These are phyloP conservation scores for Leccinum boreale DNA, from an alignment of 768 basidiomycete species.

Conservation along the genomic window DNA sequence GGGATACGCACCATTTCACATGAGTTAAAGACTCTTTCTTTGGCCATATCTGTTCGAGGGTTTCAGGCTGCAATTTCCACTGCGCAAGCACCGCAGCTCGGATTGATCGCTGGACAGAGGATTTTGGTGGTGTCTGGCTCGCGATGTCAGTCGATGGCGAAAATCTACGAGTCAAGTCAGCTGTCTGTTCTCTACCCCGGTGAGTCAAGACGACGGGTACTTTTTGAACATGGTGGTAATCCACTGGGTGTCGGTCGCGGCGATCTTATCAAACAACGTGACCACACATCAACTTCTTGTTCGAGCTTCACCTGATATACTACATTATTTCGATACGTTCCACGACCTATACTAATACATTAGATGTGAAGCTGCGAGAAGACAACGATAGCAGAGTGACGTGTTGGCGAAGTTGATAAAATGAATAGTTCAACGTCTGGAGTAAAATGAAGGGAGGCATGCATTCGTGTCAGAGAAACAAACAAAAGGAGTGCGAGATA, in stretches of 20 bases:
- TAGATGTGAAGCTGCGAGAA: constrained; percentile 32
- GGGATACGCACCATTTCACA: constrained; percentile 72
- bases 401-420: constrained; percentile 16
- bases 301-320: constrained; percentile 18
- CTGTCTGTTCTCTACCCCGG: neutral
- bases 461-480: constrained; percentile 32
- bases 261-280: constrained; percentile 14
- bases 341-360: constrained; percentile 36
- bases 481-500: constrained; percentile 15
- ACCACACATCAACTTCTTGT: neutral
- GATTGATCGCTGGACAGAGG: constrained; percentile 89
- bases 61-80: constrained; percentile 76
- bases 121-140: constrained; percentile 87
- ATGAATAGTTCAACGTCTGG: constrained; percentile 30
- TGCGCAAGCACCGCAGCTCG: constrained; percentile 76
- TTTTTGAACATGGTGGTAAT: constrained; percentile 70
- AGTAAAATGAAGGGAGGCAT: constrained; percentile 18
- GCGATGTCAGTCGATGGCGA: constrained; percentile 76
- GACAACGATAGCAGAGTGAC: constrained; percentile 32
- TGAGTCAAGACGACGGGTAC: constrained; percentile 33
- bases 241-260: neutral
- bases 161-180: constrained; percentile 47
- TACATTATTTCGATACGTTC: constrained; percentile 30
- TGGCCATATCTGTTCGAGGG: constrained; percentile 91
- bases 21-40: constrained; percentile 95